Conservation (phyloP, 495 filamentous ascomycete species). For the Aspergillus leporis region DNA sequence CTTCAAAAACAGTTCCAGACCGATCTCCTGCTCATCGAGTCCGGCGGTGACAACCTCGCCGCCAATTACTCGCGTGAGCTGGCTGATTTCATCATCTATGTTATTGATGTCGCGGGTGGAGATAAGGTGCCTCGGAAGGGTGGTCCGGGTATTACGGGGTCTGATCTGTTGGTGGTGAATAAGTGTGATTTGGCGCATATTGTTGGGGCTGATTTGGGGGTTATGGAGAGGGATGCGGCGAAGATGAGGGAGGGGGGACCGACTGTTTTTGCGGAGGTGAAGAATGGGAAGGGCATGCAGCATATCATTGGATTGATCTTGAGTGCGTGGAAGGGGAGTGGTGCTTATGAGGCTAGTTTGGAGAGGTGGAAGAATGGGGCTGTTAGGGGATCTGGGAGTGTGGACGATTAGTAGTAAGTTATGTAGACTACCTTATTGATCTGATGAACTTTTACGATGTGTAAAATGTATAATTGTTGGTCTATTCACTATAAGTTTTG, state of each 20-base stretch:
- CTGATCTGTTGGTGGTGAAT: slow-evolving; percentile 88
- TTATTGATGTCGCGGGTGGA: slow-evolving; percentile 96
- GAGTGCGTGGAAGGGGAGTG: slow-evolving; percentile 88
- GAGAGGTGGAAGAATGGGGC: slow-evolving; percentile 54
- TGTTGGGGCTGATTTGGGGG: slow-evolving; percentile 84
- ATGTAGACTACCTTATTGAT: not conserved
- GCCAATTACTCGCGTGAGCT: slow-evolving; percentile 94
- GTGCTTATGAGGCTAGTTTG: slow-evolving; percentile 63
- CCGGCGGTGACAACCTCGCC: slow-evolving; percentile 92
- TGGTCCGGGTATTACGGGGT: slow-evolving; percentile 94
- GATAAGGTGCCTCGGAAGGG: slow-evolving; percentile 97
- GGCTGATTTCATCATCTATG: slow-evolving; percentile 96
- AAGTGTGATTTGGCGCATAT: slow-evolving; percentile 94
- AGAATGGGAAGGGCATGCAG: slow-evolving; percentile 80
- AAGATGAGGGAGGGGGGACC: slow-evolving; percentile 97
- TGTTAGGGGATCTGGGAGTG: slow-evolving; percentile 44
- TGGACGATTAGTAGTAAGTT: slow-evolving; percentile 35
- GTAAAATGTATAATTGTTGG: slow-evolving; percentile 1
- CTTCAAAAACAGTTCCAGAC: slow-evolving; percentile 74
- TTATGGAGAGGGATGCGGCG: slow-evolving; percentile 93
- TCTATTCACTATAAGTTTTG: not conserved
- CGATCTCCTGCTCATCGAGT: slow-evolving; percentile 86
- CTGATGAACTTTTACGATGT: not conserved
- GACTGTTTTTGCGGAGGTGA: slow-evolving; percentile 96
- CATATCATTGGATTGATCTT: slow-evolving; percentile 86